Evolutionary conservation across 1,284 basidiomycete species (phyloP).

Genomic region (Malassezia furfur): DNA sequence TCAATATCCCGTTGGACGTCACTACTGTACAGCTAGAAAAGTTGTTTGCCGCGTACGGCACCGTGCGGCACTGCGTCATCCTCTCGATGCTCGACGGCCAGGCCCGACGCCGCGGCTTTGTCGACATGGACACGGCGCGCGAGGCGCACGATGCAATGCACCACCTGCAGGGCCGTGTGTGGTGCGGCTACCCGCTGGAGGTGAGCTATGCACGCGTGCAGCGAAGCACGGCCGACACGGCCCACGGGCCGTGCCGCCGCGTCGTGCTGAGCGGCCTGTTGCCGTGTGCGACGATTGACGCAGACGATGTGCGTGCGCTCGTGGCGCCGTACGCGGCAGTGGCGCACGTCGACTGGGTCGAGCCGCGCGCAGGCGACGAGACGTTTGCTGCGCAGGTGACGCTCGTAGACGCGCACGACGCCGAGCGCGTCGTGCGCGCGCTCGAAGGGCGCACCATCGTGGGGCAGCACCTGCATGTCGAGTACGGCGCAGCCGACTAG

Average conservation of each 20-base stretch:
- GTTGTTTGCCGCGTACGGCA: slow-evolving; percentile 32
- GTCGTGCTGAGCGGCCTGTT: slow-evolving; percentile 20
- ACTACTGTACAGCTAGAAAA: slow-evolving; percentile 33
- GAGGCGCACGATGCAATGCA: slow-evolving; percentile 36
- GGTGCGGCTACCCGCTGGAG: slow-evolving; percentile 45
- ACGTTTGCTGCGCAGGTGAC: slow-evolving; percentile 5
- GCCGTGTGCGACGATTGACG: slow-evolving; percentile 20
- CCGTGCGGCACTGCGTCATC: slow-evolving; percentile 43
- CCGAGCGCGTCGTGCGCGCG: neutral
- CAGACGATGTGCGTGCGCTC: slow-evolving; percentile 18
- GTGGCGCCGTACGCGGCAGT: slow-evolving; percentile 18
- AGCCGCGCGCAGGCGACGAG: neutral
- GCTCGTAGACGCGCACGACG: neutral
- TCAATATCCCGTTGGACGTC: slow-evolving; percentile 44
- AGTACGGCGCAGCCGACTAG: neutral
- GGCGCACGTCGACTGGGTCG: neutral
- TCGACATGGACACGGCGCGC: slow-evolving; percentile 37
- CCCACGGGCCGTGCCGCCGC: slow-evolving; percentile 2
- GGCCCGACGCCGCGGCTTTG: slow-evolving; percentile 44
- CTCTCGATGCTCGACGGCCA: slow-evolving; percentile 45
- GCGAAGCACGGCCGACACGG: slow-evolving; percentile 13
- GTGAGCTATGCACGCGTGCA: slow-evolving; percentile 47
- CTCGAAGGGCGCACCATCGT: neutral
- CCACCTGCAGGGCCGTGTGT: slow-evolving; percentile 31
- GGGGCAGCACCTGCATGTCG: slow-evolving; percentile 3